Conservation (phyloP, 768 basidiomycete species). For the Gloeopeniophorella convolvens region DNA sequence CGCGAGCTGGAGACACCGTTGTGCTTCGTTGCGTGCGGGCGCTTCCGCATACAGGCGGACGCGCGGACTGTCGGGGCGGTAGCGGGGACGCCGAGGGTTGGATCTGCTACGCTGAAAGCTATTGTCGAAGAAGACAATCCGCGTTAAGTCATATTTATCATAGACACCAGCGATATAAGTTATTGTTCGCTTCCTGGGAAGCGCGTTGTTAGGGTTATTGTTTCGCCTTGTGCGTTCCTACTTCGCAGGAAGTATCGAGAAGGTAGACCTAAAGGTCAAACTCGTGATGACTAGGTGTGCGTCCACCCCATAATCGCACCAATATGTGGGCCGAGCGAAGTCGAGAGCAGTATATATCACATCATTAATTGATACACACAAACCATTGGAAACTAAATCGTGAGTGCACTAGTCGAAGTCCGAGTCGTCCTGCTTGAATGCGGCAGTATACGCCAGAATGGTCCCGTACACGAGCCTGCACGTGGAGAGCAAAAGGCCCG, state of each 20-base stretch:
- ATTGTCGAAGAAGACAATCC: constrained; percentile 25
- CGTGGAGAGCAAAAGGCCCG: not conserved
- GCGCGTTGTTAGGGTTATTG: too few species aligned
- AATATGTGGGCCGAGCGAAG: too few species aligned
- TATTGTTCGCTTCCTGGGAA: too few species aligned
- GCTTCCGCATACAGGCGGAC: constrained; percentile 44
- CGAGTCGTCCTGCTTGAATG: constrained; percentile 75
- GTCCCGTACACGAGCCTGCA: constrained; percentile 80
- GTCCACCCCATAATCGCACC: too few species aligned
- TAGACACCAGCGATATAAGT: too few species aligned
- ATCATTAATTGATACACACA: constrained; percentile 6
- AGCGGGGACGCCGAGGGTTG: constrained; percentile 20
- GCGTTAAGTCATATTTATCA: too few species aligned
- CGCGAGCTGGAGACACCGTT: constrained; percentile 48
- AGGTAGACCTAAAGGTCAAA: too few species aligned
- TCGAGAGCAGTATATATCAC: not conserved
- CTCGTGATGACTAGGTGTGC: too few species aligned
- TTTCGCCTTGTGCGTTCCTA: too few species aligned
- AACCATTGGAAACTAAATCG: too few species aligned
- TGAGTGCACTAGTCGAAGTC: constrained; percentile 55
- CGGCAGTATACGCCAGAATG: constrained; percentile 80
- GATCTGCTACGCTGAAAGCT: constrained; percentile 38
- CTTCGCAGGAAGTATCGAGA: too few species aligned
- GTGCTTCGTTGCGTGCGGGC: constrained; percentile 68
- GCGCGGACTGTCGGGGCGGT: constrained; percentile 26